Conservation (phyloP, 108 stramenopile species). For the Nitzschia inconspicua region DNA sequence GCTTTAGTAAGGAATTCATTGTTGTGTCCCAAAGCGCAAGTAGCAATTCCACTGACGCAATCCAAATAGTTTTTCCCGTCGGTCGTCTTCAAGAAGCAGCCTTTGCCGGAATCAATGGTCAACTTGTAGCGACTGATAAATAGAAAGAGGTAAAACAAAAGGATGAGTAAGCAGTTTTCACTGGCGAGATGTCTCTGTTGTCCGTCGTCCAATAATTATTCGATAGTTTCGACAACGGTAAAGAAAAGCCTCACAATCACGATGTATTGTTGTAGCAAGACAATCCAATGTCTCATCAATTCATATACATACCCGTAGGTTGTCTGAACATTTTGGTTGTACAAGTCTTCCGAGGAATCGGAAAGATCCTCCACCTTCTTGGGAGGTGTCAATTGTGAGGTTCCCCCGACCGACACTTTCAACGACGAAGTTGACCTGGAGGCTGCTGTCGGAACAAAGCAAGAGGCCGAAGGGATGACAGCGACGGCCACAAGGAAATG, state of each 20-base stretch:
- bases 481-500: no score
- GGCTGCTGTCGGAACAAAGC: no score
- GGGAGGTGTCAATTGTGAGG: slow-evolving; percentile 19
- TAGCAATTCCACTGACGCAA: slow-evolving; percentile 95
- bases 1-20: slow-evolving; percentile 77
- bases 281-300: neutral
- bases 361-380: slow-evolving; percentile 18
- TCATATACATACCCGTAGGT: slow-evolving; percentile 74
- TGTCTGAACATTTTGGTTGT: slow-evolving; percentile 68
- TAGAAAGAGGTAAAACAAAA: neutral
- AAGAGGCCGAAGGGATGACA: no score
- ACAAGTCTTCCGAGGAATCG: slow-evolving; percentile 24
- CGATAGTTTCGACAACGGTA: neutral
- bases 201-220: neutral
- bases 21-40: slow-evolving; percentile 92
- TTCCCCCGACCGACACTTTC: no score
- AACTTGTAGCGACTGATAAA: slow-evolving; percentile 69
- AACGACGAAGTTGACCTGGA: no score
- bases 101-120: slow-evolving; percentile 77
- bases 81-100: slow-evolving; percentile 74
- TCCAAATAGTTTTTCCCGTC: slow-evolving; percentile 91
- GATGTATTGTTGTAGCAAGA: neutral
- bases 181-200: neutral
- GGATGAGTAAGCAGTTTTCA: neutral
- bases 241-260: neutral